Evolutionary conservation across 2,329 filamentous ascomycete species (phyloP).

Genomic region (Diaporthe helianthi): DNA sequence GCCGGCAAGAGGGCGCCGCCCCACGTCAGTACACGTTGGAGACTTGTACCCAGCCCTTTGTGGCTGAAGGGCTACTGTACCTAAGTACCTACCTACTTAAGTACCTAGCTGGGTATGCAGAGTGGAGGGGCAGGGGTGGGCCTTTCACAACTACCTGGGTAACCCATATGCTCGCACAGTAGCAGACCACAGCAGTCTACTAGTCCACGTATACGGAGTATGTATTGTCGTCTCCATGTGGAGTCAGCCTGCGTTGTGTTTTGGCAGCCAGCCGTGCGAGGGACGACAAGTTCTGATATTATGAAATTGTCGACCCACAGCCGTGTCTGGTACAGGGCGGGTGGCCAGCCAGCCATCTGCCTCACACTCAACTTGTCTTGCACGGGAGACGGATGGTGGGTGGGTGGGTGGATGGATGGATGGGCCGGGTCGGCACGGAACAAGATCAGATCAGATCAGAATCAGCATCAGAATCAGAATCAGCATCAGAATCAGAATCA

Average conservation of each 20-base stretch:
- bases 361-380: not conserved
- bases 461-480: not conserved
- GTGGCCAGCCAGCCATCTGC: not conserved
- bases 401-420: too few species aligned
- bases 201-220: not conserved
- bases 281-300: slow-evolving; percentile 8
- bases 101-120: too few species aligned
- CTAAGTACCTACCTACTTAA: not conserved
- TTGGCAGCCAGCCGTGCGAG: not conserved
- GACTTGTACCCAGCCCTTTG: not conserved
- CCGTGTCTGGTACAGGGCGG: not conserved
- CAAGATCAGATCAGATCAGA: not conserved
- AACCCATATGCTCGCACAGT: not conserved
- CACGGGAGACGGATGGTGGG: not conserved
- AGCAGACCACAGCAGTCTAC: not conserved
- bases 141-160: too few species aligned
- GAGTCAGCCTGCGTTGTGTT: slow-evolving; percentile 14
- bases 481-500: not conserved
- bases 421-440: not conserved
- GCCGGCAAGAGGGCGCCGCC: not conserved
- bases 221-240: slow-evolving; percentile 11
- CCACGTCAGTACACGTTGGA: not conserved
- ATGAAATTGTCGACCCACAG: not conserved
- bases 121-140: too few species aligned
- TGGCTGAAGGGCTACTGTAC: slow-evolving; percentile 19